Evolutionary conservation across 2,329 filamentous ascomycete species (phyloP), one percentile per base, ranked within the genome.

Genomic region (Ascochyta viciae-villosae): DNA sequence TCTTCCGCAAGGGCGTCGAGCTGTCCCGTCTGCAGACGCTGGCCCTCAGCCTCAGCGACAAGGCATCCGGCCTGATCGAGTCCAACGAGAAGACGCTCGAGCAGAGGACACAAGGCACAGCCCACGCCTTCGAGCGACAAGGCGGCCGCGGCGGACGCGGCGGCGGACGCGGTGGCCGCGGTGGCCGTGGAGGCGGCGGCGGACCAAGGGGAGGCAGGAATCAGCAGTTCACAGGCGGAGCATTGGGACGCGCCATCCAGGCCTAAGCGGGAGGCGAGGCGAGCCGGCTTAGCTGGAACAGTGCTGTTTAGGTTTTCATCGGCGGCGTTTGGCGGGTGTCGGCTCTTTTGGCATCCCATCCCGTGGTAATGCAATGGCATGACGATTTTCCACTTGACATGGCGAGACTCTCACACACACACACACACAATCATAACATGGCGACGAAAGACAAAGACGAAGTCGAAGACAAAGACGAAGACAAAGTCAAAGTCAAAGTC

Each of bases 1-100:
- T 98, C 81, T 99, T 99, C 91, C 90, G 95, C 79, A 98, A 99
- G 88, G 96, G 95, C 57, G 95, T 99, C 61, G 96, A 99, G 84
- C 87, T 99, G 63, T 96, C 92, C 73, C 88, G 96, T 68, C 87
- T 99, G 63, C 95, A 99, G 81, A 96, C 91, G 77, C 84, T 99
- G 73, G 93, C 96, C 29, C 88, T 99, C 64, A 95, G 93, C 9
- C 84, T 99, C 48, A 92, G 91, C 57, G 95, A 99, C 82, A 99
- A 98, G 85, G 94, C 95, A 55, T 96, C 92, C 75, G 87, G 89
- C 49, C 89, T 99, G 58, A 96, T 98, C 74, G 96, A 99, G 84
- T 89, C 89, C 68, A 99, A 99, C 81, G 95, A 99, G 83, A 89
- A 96, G 77, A 96, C 94, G 23, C 85, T 99, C 67, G 95, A 99